A percentile compares a stretch with the other conserved stretches of the same genome.
Evolutionary conservation across 1,139 yeast genomes (phyloP).

Genomic region (Candida tropicalis): DNA sequence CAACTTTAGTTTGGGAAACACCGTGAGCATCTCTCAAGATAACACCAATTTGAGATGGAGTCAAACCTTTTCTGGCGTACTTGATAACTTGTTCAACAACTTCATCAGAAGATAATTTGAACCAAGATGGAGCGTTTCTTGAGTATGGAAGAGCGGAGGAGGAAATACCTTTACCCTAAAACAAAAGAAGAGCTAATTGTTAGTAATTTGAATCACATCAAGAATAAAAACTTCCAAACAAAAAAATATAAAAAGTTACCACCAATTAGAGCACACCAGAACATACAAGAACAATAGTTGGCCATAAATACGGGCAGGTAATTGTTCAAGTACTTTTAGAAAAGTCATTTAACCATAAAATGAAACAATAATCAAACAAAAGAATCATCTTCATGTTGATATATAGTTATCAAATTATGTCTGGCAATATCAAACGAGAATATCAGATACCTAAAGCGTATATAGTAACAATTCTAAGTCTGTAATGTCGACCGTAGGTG

Average conservation of each 20-base stretch:
- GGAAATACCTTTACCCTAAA: slow-evolving; percentile 98
- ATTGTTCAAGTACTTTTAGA: slow-evolving; percentile 5
- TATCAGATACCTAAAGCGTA: slow-evolving; percentile 37
- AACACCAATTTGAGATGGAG: slow-evolving; percentile 99
- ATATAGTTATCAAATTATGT: background rate
- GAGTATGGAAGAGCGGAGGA: slow-evolving; percentile 99
- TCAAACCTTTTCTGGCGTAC: slow-evolving; percentile 99
- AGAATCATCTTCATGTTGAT: slow-evolving; percentile 1
- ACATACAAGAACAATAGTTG: slow-evolving; percentile 3
- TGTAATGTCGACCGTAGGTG: slow-evolving; percentile 15
- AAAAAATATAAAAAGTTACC: background rate
- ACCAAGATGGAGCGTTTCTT: slow-evolving; percentile 99
- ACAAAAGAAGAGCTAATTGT: slow-evolving; percentile 19
- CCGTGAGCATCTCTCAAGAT: slow-evolving; percentile 99
- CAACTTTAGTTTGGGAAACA: slow-evolving; percentile 95
- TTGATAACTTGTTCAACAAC: slow-evolving; percentile 98
- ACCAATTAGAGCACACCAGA: background rate
- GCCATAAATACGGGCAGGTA: slow-evolving; percentile 1
- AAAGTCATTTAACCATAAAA: background rate
- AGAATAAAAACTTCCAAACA: background rate
- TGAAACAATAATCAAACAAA: background rate
- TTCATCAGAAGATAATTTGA: slow-evolving; percentile 94
- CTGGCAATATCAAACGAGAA: slow-evolving; percentile 19
- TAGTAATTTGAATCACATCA: slow-evolving; percentile 34
- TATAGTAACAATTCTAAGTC: slow-evolving; percentile 20